phyloP scores from a whole-genome alignment of 108 stramenopile genomes.

The Skeletonema tropicum region DNA sequence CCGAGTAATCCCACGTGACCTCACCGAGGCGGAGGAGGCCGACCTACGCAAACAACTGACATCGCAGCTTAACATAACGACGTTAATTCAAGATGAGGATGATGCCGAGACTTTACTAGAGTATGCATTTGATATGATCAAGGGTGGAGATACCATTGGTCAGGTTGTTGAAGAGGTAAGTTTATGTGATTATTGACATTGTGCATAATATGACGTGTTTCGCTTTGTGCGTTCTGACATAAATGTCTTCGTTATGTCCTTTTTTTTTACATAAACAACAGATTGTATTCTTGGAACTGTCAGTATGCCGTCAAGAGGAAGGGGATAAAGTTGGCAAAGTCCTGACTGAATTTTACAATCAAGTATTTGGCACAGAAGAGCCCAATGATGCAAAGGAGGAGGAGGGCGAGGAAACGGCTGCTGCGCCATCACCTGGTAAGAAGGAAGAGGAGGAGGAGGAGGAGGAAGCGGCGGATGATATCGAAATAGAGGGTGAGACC shows the following conservation, averaged over 20 bases:
- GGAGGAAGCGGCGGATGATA: neutral
- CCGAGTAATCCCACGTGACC: neutral
- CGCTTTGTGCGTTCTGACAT: neutral
- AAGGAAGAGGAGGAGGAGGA: neutral
- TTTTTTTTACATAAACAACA: neutral
- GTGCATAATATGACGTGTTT: neutral
- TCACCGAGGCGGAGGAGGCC: neutral
- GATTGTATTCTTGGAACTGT: conserved; percentile 8
- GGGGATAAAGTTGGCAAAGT: neutral
- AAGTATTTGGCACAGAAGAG: neutral
- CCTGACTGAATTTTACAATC: conserved; percentile 3
- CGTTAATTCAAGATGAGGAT: conserved; percentile 4
- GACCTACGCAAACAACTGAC: neutral
- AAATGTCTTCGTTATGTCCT: neutral
- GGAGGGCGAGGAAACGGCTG: neutral
- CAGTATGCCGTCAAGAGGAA: conserved; percentile 2
- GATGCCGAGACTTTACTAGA: conserved; percentile 2
- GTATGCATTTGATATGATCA: conserved; percentile 13
- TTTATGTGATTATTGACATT: neutral
- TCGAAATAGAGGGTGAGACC: neutral
- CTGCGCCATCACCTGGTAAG: neutral
- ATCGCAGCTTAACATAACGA: neutral
- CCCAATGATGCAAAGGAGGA: neutral
- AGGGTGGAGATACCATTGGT: neutral
- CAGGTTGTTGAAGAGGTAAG: conserved; percentile 9